phyloP scores from a whole-genome alignment of 768 basidiomycete species.

The Lactarius hatsudake region DNA sequence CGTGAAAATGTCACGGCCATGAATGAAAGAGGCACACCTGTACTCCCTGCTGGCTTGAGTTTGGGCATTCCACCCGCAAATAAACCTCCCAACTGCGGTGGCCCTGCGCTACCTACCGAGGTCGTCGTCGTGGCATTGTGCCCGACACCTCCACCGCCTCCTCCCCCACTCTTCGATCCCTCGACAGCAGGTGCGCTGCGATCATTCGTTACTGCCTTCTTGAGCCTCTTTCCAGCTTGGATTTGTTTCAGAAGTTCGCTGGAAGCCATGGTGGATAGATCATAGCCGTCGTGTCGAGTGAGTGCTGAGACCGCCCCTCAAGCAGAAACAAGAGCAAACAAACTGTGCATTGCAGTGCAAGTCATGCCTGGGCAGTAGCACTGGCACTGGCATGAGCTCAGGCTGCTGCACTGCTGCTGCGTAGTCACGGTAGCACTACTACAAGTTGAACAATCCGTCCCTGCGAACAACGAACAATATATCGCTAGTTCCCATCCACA shows the following conservation, averaged over 20 bases:
- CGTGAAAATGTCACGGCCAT: neutral
- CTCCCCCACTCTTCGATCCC: conserved; percentile 36
- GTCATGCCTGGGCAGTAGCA: neutral
- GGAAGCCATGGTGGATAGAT: conserved; percentile 54
- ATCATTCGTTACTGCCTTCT: conserved; percentile 82
- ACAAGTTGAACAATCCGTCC: too few species aligned
- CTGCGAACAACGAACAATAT: too few species aligned
- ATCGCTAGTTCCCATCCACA: neutral
- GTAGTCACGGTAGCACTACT: too few species aligned
- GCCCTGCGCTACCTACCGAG: conserved; percentile 41
- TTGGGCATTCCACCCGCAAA: conserved; percentile 94
- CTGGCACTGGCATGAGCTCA: neutral
- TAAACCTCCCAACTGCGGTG: conserved; percentile 79
- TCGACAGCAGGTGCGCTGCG: conserved; percentile 68
- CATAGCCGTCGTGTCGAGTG: neutral
- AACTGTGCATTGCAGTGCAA: neutral
- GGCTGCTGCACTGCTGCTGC: too few species aligned
- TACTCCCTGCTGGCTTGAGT: conserved; percentile 70
- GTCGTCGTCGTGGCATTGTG: conserved; percentile 33
- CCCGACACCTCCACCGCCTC: conserved; percentile 38
- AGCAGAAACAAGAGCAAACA: conserved; percentile 17
- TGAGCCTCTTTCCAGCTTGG: conserved; percentile 77
- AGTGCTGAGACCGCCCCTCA: neutral
- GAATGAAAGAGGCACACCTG: conserved; percentile 11
- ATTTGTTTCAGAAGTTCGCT: conserved; percentile 77